phyloP scores from a whole-genome alignment of 2,329 filamentous ascomycete genomes.

The Claviceps humidiphila region DNA sequence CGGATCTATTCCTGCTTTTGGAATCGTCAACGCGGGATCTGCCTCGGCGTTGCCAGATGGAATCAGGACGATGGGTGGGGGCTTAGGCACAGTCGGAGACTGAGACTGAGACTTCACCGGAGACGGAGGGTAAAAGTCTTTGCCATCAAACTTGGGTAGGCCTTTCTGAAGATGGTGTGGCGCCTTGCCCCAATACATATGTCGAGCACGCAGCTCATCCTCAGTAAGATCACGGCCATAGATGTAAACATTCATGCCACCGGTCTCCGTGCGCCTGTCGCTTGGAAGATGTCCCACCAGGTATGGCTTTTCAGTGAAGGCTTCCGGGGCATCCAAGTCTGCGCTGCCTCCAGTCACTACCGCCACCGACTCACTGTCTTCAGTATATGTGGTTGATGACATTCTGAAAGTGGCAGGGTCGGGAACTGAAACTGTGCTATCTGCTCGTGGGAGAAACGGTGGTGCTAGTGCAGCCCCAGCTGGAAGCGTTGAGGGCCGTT shows the following conservation, averaged over 20 bases:
- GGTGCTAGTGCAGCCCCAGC: slow-evolving; percentile 34
- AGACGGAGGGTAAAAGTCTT: slow-evolving; percentile 48
- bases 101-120: slow-evolving; percentile 17
- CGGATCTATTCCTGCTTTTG: slow-evolving; percentile 10
- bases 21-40: neutral
- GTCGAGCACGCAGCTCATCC: slow-evolving; percentile 44
- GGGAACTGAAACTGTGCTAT: slow-evolving; percentile 9
- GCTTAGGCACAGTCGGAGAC: slow-evolving; percentile 1
- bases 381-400: slow-evolving; percentile 1
- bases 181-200: slow-evolving; percentile 47
- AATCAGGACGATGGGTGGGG: neutral
- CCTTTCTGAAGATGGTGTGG: slow-evolving; percentile 36
- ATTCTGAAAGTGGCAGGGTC: neutral
- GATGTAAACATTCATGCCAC: slow-evolving; percentile 33
- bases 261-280: slow-evolving; percentile 27
- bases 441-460: slow-evolving; percentile 31
- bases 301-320: slow-evolving; percentile 29
- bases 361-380: neutral
- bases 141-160: slow-evolving; percentile 51
- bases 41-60: slow-evolving; percentile 1
- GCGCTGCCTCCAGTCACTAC: neutral
- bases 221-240: slow-evolving; percentile 45
- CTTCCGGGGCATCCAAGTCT: slow-evolving; percentile 7
- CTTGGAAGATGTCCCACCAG: slow-evolving; percentile 38
- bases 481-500: slow-evolving; percentile 26